phyloP scores from a whole-genome alignment of 768 basidiomycete genomes.

The Agaricus sinodeliciosus region DNA sequence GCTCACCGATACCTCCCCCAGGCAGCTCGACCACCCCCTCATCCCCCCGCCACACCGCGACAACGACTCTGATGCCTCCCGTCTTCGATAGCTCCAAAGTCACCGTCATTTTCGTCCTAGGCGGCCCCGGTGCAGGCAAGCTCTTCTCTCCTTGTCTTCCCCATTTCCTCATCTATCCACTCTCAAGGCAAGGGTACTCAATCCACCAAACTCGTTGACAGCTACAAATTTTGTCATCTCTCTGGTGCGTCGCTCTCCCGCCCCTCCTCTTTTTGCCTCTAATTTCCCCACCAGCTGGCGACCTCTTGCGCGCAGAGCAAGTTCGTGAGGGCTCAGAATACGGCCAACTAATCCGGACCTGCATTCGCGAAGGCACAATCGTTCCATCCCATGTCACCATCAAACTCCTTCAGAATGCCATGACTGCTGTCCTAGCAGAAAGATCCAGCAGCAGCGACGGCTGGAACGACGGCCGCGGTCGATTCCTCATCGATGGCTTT shows the following conservation, averaged over 20 bases:
- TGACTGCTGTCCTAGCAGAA: slow-evolving; percentile 54
- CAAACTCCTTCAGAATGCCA: slow-evolving; percentile 91
- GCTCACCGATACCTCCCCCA: slow-evolving; percentile 50
- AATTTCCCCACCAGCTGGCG: slow-evolving; percentile 62
- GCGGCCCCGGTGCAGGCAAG: slow-evolving; percentile 91
- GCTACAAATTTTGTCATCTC: slow-evolving; percentile 87
- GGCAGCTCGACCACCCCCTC: slow-evolving; percentile 59
- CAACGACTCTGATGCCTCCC: slow-evolving; percentile 25
- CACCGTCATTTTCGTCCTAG: slow-evolving; percentile 90
- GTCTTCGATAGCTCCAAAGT: slow-evolving; percentile 70
- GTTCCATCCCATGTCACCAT: slow-evolving; percentile 97
- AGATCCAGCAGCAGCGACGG: slow-evolving; percentile 33
- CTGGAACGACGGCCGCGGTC: slow-evolving; percentile 68
- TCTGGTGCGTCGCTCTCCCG: slow-evolving; percentile 52
- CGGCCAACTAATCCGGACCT: slow-evolving; percentile 78
- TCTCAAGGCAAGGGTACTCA: slow-evolving; percentile 90
- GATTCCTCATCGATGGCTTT: slow-evolving; percentile 96
- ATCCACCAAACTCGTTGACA: slow-evolving; percentile 75
- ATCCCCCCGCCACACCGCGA: slow-evolving; percentile 50
- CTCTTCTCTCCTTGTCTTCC: not conserved
- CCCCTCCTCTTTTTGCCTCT: slow-evolving; percentile 2
- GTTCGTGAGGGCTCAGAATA: slow-evolving; percentile 76
- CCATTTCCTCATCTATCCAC: slow-evolving; percentile 5
- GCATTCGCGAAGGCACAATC: slow-evolving; percentile 88
- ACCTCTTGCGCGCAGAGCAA: slow-evolving; percentile 94